Evolutionary conservation across 2,329 filamentous ascomycete genomes (phyloP).

Genomic region (Penicillium hesseltinei): DNA sequence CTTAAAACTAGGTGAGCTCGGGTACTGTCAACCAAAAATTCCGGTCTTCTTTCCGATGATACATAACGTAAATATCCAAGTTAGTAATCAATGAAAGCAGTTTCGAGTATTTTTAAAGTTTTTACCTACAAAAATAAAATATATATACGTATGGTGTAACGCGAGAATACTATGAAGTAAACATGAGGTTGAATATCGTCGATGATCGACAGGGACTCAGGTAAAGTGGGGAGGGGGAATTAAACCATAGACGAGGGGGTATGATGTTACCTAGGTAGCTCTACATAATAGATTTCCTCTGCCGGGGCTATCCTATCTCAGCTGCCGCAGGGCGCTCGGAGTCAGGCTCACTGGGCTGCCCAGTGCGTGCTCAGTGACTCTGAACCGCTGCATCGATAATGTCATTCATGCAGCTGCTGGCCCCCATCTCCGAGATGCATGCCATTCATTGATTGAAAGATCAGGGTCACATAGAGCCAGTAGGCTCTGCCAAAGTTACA

Average conservation of each 20-base stretch:
- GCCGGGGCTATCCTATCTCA: too few species aligned
- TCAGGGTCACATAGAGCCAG: too few species aligned
- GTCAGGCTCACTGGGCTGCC: too few species aligned
- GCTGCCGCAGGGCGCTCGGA: too few species aligned
- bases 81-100: not conserved
- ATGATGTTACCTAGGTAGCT: too few species aligned
- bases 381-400: too few species aligned
- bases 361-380: too few species aligned
- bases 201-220: not conserved
- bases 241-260: not conserved
- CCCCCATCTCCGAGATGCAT: too few species aligned
- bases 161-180: not conserved
- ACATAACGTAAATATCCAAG: not conserved
- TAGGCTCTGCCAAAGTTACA: too few species aligned
- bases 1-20: not conserved
- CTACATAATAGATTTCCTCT: too few species aligned
- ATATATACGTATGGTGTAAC: not conserved
- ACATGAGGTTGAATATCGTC: not conserved
- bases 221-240: not conserved
- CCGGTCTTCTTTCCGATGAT: not conserved
- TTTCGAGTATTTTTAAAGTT: not conserved
- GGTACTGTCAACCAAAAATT: not conserved
- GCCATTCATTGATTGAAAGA: too few species aligned
- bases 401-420: too few species aligned
- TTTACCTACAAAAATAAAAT: not conserved